Base-by-base conservation (phyloP, 441 rosid genomes). In the Erodium chrysanthum region DNA sequence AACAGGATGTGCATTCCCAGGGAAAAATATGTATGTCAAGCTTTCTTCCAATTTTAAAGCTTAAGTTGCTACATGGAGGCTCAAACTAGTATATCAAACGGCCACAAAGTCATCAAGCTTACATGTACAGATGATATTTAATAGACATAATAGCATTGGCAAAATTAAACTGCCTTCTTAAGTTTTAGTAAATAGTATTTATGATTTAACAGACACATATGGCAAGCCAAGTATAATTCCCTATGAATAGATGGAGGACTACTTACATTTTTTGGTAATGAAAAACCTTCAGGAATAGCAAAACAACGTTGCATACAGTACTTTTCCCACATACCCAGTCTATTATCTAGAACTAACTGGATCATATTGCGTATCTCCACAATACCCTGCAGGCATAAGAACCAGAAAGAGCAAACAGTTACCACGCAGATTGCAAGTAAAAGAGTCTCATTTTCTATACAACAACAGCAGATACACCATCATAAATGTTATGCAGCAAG, bases 261-360 rank as follows among this genome's bases (percentile, higher is more conserved):
- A 67, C 92, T 14, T 84, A 91, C 98, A 80, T 27, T 83, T 67
- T 66, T 60, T 8, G 85, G 86, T 9, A 86, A 66, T 29, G 79
- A 71, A 76, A 89, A 86, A 2, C 86, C 93, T 68, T 86, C 71
- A 20, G 96, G 96, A 78, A 87, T 86, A 0, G 80, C 70, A 68
- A 93, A 93, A 80, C 87, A 83, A 75, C 78, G 81, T 64, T 60
- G 74, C 73, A 88, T 71, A 78, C 95, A 87, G 73, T 87, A 89
- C 60, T 70, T 71, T 79, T 89, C 90, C 97, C 97, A 93, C 82
- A 84, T 68, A 48, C 75, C 75, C 77, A 90, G 76, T 64, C 86
- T 80, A 62, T 70, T 73, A 31, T 84, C 93, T 69, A 89, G 62
- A 73, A 75, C 78, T 1, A 88, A 82, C 61, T 81, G 86, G 46